Base-by-base conservation (phyloP, 2,329 filamentous ascomycete species). In the Diaporthe eres region DNA sequence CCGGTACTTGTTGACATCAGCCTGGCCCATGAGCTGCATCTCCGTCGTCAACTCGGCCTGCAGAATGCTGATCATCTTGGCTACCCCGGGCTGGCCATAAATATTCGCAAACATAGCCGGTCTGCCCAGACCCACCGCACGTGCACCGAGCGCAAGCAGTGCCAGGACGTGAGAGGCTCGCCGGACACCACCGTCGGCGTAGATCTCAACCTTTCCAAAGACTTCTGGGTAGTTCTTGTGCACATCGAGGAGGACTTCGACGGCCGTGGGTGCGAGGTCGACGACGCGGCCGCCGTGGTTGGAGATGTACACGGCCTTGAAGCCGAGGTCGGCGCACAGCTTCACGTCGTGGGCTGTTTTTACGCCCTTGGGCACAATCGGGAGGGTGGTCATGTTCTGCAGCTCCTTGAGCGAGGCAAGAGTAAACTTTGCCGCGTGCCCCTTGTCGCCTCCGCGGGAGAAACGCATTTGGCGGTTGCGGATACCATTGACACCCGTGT, bases 221-320 rank as follows among this genome's bases (percentile, higher is more conserved):
- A 70, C 37, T 61, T 84, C 82, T 0, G 87, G 87, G 65, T 82
- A 85, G 61, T 70, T 37, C 47, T 55, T 79, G 31, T 86, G 85
- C 70, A 88, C 85, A 78, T 88, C 87, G 1, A 88, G 81, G 22
- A 89, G 80, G 2, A 84, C 85, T 53, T 86, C 81, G 57, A 89
- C 81, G 2, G 84, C 83, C 12, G 86, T 84, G 31, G 86, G 82
- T 10, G 86, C 85, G 6, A 83, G 85, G 77, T 90, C 87, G 72
- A 89, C 79, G 78, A 89, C 88, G 13, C 88, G 82, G 0, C 88
- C 88, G 2, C 88, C 88, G 74, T 90, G 88, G 77, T 90, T 90
- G 28, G 84, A 86, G 7, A 90, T 80, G 25, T 88, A 77, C 37
- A 90, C 85, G 1, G 87, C 88, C 42, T 87, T 47, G 85, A 82